Percentiles rank a stretch among this genome's conserved stretches.
These are phyloP conservation scores for Volutella citrinella DNA, from an alignment of 2,329 filamentous ascomycete genomes.

Conservation along the genomic window DNA sequence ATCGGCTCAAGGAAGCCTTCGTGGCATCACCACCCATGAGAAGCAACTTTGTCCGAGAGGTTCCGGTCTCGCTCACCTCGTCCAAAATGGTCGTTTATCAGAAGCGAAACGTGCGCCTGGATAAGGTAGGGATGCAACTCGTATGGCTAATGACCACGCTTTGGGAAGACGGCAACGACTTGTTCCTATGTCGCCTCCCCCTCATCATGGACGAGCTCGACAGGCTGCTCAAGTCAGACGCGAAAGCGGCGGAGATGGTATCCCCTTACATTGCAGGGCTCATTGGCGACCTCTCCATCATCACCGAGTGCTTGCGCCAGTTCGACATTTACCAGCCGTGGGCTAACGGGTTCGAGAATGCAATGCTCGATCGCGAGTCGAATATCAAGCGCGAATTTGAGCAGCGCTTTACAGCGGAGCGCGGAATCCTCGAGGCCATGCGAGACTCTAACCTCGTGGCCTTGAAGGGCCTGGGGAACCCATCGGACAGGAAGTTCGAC, in stretches of 20 bases:
- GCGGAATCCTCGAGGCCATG: constrained; percentile 12
- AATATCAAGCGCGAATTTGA: constrained; percentile 27
- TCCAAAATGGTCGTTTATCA: constrained; percentile 9
- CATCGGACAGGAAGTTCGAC: constrained; percentile 37
- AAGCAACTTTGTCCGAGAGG: constrained; percentile 28
- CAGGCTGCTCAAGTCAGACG: constrained; percentile 38
- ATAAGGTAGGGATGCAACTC: constrained; percentile 25
- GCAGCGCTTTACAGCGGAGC: too few relatives aligned
- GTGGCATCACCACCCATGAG: constrained; percentile 41
- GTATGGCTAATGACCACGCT: constrained; percentile 36
- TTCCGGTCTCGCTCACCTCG: constrained; percentile 17
- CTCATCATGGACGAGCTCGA: constrained; percentile 47
- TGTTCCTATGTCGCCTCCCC: constrained; percentile 32
- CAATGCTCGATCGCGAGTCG: constrained; percentile 20
- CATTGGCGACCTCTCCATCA: constrained; percentile 44
- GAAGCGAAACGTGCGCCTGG: constrained; percentile 16
- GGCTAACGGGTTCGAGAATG: constrained; percentile 41
- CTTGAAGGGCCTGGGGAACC: constrained; percentile 34
- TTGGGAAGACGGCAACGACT: too few relatives aligned
- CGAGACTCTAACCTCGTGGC: constrained; percentile 10
- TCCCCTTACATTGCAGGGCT: constrained; percentile 32
- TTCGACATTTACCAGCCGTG: constrained; percentile 47
- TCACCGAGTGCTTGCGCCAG: constrained; percentile 42
- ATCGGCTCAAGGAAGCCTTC: constrained; percentile 18
- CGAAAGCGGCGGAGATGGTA: constrained; percentile 32